These are phyloP conservation scores for Wickerhamomyces sp. DNA, from an alignment of 1,139 yeast genomes.

Conservation along the genomic window DNA sequence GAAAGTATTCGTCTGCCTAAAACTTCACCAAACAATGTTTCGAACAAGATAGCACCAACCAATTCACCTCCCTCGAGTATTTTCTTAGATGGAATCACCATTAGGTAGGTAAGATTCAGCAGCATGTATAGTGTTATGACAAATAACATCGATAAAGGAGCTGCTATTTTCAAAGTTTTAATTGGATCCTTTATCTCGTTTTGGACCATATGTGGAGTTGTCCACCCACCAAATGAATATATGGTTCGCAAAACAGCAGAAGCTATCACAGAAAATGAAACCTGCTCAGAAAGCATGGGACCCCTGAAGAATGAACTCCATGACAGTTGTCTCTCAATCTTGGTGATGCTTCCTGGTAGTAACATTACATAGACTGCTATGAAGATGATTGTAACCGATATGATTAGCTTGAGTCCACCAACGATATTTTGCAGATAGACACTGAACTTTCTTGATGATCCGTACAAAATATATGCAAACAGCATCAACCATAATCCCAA, in stretches of 20 bases:
- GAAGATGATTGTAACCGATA: slow-evolving; percentile 40
- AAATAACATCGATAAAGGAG: slow-evolving; percentile 45
- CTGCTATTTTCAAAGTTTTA: slow-evolving; percentile 49
- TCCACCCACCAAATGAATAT: slow-evolving; percentile 59
- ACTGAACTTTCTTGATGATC: slow-evolving; percentile 47
- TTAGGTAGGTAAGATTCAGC: slow-evolving; percentile 48
- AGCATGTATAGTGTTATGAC: slow-evolving; percentile 44
- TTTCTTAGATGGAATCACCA: slow-evolving; percentile 49
- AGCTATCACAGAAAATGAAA: slow-evolving; percentile 13
- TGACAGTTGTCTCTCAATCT: slow-evolving; percentile 25
- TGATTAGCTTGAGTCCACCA: slow-evolving; percentile 44
- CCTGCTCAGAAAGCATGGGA: background rate
- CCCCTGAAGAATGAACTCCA: slow-evolving; percentile 15
- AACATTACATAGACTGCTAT: slow-evolving; percentile 46
- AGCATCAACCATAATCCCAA: slow-evolving; percentile 42
- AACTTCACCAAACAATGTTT: slow-evolving; percentile 46
- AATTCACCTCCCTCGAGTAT: slow-evolving; percentile 44
- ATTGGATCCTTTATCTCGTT: slow-evolving; percentile 55
- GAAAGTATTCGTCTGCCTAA: slow-evolving; percentile 48
- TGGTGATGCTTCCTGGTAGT: slow-evolving; percentile 35
- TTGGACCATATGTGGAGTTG: slow-evolving; percentile 52
- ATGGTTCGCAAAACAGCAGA: slow-evolving; percentile 52
- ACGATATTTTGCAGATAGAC: slow-evolving; percentile 45
- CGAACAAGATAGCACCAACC: slow-evolving; percentile 52
- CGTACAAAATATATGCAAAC: slow-evolving; percentile 39